A percentile compares a stretch with the other conserved stretches of the same genome.
These are phyloP conservation scores for Torulaspora indica DNA, from an alignment of 805 yeast genomes.

Conservation along the genomic window DNA sequence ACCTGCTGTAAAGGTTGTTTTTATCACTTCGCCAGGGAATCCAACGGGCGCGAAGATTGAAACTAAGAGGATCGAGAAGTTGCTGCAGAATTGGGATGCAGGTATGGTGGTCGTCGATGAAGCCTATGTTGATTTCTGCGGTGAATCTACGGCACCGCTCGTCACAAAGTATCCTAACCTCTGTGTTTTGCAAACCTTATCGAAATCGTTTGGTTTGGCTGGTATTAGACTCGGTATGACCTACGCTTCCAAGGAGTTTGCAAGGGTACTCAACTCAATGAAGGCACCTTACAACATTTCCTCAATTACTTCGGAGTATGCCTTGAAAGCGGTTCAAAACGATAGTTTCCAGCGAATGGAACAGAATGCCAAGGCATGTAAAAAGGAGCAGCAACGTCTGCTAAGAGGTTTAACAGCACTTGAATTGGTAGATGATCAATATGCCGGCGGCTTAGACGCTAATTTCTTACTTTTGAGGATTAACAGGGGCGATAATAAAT, in stretches of 20 bases:
- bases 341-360: conserved; percentile 60
- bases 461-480: conserved; percentile 78
- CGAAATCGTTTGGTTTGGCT: conserved; percentile 94
- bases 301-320: conserved; percentile 69
- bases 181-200: conserved; percentile 84
- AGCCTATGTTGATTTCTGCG: conserved; percentile 88
- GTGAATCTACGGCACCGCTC: conserved; percentile 67
- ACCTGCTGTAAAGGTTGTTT: conserved; percentile 62
- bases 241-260: conserved; percentile 54
- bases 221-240: conserved; percentile 89
- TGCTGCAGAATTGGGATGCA: conserved; percentile 53
- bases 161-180: conserved; percentile 79
- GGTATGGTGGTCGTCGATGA: conserved; percentile 88
- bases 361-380: conserved; percentile 45
- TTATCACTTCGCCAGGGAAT: conserved; percentile 93
- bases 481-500: conserved; percentile 68
- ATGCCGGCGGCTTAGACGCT: conserved; percentile 80
- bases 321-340: conserved; percentile 61
- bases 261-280: conserved; percentile 74
- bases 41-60: conserved; percentile 76
- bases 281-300: conserved; percentile 96
- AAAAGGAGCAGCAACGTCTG: conserved; percentile 51
- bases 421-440: conserved; percentile 57
- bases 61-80: conserved; percentile 43
- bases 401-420: conserved; percentile 50